Conservation (phyloP, 2,329 filamentous ascomycete genomes). For the Aspergillus niger region DNA sequence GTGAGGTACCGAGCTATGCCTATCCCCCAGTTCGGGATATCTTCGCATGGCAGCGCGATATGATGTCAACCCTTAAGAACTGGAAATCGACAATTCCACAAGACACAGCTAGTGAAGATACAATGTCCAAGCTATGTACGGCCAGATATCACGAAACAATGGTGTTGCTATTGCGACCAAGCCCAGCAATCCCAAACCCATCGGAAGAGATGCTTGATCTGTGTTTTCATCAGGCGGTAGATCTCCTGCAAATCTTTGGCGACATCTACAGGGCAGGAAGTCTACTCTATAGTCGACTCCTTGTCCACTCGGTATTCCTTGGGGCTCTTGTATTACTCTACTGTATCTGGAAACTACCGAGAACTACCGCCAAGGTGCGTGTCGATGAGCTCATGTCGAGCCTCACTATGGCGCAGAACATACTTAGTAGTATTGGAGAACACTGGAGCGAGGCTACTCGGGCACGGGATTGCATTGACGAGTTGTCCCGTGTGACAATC, state of each 20-base stretch:
- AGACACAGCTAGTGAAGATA: not conserved
- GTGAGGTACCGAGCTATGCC: slow-evolving; percentile 51
- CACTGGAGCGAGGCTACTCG: slow-evolving; percentile 53
- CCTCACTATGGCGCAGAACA: slow-evolving; percentile 47
- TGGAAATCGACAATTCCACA: slow-evolving; percentile 46
- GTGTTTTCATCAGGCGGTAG: slow-evolving; percentile 50
- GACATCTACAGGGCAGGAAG: slow-evolving; percentile 49
- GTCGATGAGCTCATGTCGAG: slow-evolving; percentile 46
- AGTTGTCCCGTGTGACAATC: slow-evolving; percentile 31
- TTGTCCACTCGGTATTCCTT: slow-evolving; percentile 53
- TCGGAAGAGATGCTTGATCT: slow-evolving; percentile 41
- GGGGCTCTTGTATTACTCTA: slow-evolving; percentile 55
- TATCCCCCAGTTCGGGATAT: slow-evolving; percentile 52
- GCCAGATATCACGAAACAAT: slow-evolving; percentile 53
- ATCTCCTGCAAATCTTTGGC: slow-evolving; percentile 46
- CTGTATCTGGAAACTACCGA: slow-evolving; percentile 51
- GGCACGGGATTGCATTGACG: slow-evolving; percentile 34
- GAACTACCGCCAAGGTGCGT: slow-evolving; percentile 42
- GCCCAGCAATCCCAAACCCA: slow-evolving; percentile 55
- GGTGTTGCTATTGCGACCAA: slow-evolving; percentile 55
- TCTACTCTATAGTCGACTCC: slow-evolving; percentile 53
- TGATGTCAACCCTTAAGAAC: slow-evolving; percentile 43
- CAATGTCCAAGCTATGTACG: slow-evolving; percentile 40
- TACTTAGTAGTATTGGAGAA: slow-evolving; percentile 55
- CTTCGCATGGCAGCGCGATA: slow-evolving; percentile 49